A percentile compares a stretch with the other conserved stretches of the same genome.
Conservation (phyloP, 176 grass and related monocot species). For the Bolboschoenus planiculmis region DNA sequence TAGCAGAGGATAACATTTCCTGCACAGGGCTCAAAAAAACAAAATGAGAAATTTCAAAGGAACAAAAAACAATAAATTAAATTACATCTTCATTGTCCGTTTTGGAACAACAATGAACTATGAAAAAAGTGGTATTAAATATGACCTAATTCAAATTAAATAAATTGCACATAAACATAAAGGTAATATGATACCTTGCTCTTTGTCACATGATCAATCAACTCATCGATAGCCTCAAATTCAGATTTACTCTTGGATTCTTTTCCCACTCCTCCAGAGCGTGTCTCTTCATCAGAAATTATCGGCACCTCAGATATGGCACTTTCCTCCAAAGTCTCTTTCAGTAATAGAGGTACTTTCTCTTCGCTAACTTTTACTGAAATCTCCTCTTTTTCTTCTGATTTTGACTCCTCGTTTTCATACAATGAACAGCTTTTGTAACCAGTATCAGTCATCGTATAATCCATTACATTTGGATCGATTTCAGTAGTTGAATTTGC, state of each 20-base stretch:
- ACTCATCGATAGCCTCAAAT: slow-evolving; percentile 30
- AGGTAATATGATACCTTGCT: slow-evolving; percentile 33
- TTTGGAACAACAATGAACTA: not conserved
- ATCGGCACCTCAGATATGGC: slow-evolving; percentile 1
- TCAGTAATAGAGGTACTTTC: slow-evolving; percentile 15
- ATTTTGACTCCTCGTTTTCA: slow-evolving; percentile 15
- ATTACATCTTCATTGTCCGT: not conserved
- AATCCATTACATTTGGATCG: slow-evolving; percentile 18
- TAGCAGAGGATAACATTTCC: slow-evolving; percentile 45
- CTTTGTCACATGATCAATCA: slow-evolving; percentile 30
- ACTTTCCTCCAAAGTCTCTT: slow-evolving; percentile 11
- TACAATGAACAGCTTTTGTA: not conserved
- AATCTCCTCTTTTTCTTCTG: not conserved
- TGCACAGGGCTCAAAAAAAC: not conserved
- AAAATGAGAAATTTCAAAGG: not conserved
- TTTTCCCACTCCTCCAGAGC: not conserved
- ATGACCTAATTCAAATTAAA: not conserved
- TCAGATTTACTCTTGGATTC: not conserved
- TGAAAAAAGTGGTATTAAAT: not conserved
- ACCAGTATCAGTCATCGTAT: slow-evolving; percentile 11
- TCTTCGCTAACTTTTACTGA: slow-evolving; percentile 20
- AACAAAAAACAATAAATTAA: not conserved
- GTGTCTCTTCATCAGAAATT: slow-evolving; percentile 9
- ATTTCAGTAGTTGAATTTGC: slow-evolving; percentile 12
- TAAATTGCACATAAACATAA: not conserved